A percentile compares a stretch with the other conserved stretches of the same genome.
These are phyloP conservation scores for Kwoniella shivajii DNA, from an alignment of 1,284 basidiomycete genomes.

Conservation along the genomic window DNA sequence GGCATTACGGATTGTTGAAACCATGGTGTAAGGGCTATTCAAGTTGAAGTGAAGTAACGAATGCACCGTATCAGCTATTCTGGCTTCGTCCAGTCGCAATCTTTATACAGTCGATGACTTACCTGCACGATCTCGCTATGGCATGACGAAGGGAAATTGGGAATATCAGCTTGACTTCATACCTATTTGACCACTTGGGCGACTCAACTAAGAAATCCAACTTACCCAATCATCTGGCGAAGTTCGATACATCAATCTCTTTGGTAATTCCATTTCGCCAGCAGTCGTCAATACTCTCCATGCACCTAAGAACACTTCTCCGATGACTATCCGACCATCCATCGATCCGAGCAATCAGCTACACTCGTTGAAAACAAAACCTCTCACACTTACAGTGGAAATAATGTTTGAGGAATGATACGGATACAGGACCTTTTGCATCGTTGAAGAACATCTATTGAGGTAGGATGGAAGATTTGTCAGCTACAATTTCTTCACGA, in stretches of 20 bases:
- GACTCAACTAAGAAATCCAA: neutral
- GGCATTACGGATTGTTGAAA: slow-evolving; percentile 37
- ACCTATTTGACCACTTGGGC: too few relatives aligned
- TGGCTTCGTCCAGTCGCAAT: neutral
- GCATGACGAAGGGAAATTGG: neutral
- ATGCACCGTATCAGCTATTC: neutral
- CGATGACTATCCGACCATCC: slow-evolving; percentile 15
- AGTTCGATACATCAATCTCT: slow-evolving; percentile 32
- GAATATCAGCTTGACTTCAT: too few relatives aligned
- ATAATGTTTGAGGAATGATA: slow-evolving; percentile 34
- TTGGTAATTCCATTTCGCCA: slow-evolving; percentile 29
- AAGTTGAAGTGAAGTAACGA: neutral
- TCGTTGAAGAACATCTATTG: slow-evolving; percentile 28
- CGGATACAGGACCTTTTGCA: slow-evolving; percentile 15
- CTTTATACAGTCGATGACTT: neutral
- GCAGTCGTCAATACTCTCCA: slow-evolving; percentile 33
- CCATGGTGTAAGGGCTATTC: slow-evolving; percentile 37
- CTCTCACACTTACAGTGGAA: slow-evolving; percentile 33
- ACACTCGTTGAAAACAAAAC: neutral
- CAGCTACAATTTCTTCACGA: neutral
- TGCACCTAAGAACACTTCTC: slow-evolving; percentile 39
- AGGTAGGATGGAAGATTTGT: neutral
- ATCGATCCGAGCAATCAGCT: neutral
- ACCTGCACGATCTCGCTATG: slow-evolving; percentile 27
- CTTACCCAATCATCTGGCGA: slow-evolving; percentile 35